Evolutionary conservation across 345 rosid genomes (phyloP).

Genomic region (Salix caprea): DNA sequence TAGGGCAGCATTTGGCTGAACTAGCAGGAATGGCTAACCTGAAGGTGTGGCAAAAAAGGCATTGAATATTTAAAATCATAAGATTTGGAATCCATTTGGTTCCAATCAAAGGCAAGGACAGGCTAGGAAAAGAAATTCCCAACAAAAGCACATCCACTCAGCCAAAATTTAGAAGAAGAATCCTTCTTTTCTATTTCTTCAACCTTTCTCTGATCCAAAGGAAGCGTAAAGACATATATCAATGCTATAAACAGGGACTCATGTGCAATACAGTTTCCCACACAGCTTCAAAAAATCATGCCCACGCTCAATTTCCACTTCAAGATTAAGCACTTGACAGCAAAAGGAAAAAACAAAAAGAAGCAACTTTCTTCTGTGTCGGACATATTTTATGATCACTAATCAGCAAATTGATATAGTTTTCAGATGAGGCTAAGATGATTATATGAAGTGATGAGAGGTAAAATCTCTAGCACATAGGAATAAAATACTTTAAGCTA

Average conservation of each 20-base stretch:
- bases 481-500: neutral
- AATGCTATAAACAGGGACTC: conserved; percentile 8
- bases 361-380: neutral
- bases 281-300: conserved; percentile 10
- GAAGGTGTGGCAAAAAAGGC: neutral
- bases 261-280: conserved; percentile 3
- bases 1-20: neutral
- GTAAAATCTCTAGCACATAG: neutral
- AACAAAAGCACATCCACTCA: conserved; percentile 23
- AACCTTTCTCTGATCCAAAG: conserved; percentile 32
- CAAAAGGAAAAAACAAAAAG: neutral
- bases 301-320: neutral
- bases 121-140: conserved; percentile 7
- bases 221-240: conserved; percentile 32
- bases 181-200: conserved; percentile 6
- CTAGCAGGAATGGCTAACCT: neutral
- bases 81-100: conserved; percentile 13
- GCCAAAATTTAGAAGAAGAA: conserved; percentile 24
- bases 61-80: conserved; percentile 9
- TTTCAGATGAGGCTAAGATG: neutral
- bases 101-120: neutral
- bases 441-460: neutral
- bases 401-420: neutral
- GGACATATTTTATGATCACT: neutral
- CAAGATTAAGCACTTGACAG: neutral